These are phyloP conservation scores for Takakia lepidozioides DNA, from an alignment of 225 moss, liverwort and hornwort genomes.

Conservation along the genomic window DNA sequence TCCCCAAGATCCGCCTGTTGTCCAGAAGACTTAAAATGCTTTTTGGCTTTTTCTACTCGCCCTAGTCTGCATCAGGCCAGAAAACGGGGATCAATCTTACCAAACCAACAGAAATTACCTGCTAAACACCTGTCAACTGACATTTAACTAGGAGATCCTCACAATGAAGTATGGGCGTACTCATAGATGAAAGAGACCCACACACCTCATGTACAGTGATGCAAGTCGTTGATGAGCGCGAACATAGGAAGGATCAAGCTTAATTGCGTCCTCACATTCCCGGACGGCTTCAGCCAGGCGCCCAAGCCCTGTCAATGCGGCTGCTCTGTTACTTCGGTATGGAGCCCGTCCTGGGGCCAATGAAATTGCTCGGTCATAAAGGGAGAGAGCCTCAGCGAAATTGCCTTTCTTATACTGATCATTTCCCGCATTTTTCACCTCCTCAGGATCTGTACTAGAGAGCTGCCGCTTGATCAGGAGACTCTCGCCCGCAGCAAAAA, in stretches of 20 bases:
- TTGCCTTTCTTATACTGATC: constrained; percentile 84
- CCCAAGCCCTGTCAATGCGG: constrained; percentile 74
- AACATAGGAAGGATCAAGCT: constrained; percentile 49
- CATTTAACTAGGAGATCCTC: too few species aligned
- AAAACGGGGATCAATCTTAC: too few species aligned
- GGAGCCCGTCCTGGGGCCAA: constrained; percentile 68
- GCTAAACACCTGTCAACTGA: too few species aligned
- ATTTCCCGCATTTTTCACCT: constrained; percentile 72
- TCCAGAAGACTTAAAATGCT: constrained; percentile 47
- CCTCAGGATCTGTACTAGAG: constrained; percentile 59
- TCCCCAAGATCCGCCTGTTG: constrained; percentile 55
- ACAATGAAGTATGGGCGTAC: too few species aligned
- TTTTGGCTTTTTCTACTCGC: constrained; percentile 68
- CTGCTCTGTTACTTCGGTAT: constrained; percentile 73
- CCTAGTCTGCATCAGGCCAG: constrained; percentile 88
- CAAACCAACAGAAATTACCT: too few species aligned
- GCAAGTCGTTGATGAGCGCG: constrained; percentile 79
- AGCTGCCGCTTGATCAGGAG: constrained; percentile 49
- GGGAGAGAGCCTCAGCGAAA: constrained; percentile 69
- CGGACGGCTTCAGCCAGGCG: constrained; percentile 62
- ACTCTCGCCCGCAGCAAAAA: constrained; percentile 45
- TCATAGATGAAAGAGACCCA: too few species aligned
- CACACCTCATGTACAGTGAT: constrained; percentile 70
- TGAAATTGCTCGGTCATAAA: constrained; percentile 73
- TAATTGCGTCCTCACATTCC: constrained; percentile 63